phyloP scores from a whole-genome alignment of 208 protist species.

The Willaertia magna region DNA sequence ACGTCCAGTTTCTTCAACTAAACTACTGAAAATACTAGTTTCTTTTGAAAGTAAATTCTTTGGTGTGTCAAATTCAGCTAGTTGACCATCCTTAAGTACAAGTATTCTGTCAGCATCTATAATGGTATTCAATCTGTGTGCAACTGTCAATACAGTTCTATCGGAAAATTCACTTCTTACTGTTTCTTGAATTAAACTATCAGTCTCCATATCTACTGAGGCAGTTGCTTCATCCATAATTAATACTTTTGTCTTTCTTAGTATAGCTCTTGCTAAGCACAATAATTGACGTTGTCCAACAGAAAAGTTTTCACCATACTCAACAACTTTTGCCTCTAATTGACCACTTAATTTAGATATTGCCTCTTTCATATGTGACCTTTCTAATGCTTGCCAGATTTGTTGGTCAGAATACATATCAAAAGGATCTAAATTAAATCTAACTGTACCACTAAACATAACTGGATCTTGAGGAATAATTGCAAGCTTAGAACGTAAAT shows the following conservation, averaged over 20 bases:
- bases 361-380: neutral
- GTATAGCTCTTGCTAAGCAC: conserved; percentile 82
- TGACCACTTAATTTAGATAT: neutral
- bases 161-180: conserved; percentile 59
- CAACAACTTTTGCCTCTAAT: conserved; percentile 34
- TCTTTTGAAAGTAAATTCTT: conserved; percentile 18
- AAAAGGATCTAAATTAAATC: conserved; percentile 84
- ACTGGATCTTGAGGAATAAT: conserved; percentile 96
- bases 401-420: conserved; percentile 34
- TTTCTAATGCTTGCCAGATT: conserved; percentile 44
- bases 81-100: conserved; percentile 42
- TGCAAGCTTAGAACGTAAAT: conserved; percentile 70
- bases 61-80: conserved; percentile 48
- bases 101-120: conserved; percentile 49
- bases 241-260: conserved; percentile 67
- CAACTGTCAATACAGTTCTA: conserved; percentile 83
- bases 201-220: conserved; percentile 42
- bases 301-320: conserved; percentile 71
- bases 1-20: neutral
- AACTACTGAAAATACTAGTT: neutral
- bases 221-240: conserved; percentile 90
- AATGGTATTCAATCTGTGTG: conserved; percentile 79
- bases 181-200: conserved; percentile 31
- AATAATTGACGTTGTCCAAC: conserved; percentile 87
- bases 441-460: conserved; percentile 77